Percentiles rank a stretch among this genome's conserved stretches.
These are phyloP conservation scores for Clonostachys rosea DNA, from an alignment of 2,329 filamentous ascomycete genomes.

Conservation along the genomic window DNA sequence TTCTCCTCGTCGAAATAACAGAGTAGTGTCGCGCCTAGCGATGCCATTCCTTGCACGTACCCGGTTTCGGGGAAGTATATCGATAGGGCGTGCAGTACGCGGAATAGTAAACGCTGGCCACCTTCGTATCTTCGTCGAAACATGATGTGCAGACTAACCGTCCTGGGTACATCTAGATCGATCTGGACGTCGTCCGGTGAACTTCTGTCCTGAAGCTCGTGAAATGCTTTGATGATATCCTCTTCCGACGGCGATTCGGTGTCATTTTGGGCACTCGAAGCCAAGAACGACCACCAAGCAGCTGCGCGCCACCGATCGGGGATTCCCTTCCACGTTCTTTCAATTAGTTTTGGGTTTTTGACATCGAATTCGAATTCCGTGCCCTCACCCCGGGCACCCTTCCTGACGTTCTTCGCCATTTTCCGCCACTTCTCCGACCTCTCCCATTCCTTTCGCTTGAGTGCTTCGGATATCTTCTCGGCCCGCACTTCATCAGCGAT, in stretches of 20 bases:
- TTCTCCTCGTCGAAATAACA: slow-evolving; percentile 97
- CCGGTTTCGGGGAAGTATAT: slow-evolving; percentile 88
- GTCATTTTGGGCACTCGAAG: slow-evolving; percentile 65
- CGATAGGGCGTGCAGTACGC: slow-evolving; percentile 86
- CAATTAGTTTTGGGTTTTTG: slow-evolving; percentile 77
- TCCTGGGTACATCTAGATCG: slow-evolving; percentile 92
- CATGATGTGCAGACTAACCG: slow-evolving; percentile 96
- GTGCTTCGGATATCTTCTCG: slow-evolving; percentile 45
- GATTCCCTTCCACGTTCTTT: slow-evolving; percentile 96
- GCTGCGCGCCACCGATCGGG: slow-evolving; percentile 91
- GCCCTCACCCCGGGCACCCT: slow-evolving; percentile 47
- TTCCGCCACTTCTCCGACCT: slow-evolving; percentile 64
- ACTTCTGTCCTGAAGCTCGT: slow-evolving; percentile 65
- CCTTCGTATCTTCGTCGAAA: slow-evolving; percentile 88
- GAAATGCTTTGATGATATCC: slow-evolving; percentile 67
- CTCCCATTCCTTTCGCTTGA: slow-evolving; percentile 59
- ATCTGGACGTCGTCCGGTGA: slow-evolving; percentile 95
- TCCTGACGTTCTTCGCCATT: slow-evolving; percentile 55
- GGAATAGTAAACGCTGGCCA: slow-evolving; percentile 86
- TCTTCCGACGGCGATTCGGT: slow-evolving; percentile 61
- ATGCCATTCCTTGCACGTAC: slow-evolving; percentile 98
- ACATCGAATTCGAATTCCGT: slow-evolving; percentile 76
- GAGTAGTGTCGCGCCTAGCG: slow-evolving; percentile 83
- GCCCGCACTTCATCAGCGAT: slow-evolving; percentile 50
- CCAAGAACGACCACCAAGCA: slow-evolving; percentile 92